Evolutionary conservation across 164 flowering plant species (phyloP), one percentile per base, ranked within the genome.

Genomic region (Tetrastigma voinierianum): DNA sequence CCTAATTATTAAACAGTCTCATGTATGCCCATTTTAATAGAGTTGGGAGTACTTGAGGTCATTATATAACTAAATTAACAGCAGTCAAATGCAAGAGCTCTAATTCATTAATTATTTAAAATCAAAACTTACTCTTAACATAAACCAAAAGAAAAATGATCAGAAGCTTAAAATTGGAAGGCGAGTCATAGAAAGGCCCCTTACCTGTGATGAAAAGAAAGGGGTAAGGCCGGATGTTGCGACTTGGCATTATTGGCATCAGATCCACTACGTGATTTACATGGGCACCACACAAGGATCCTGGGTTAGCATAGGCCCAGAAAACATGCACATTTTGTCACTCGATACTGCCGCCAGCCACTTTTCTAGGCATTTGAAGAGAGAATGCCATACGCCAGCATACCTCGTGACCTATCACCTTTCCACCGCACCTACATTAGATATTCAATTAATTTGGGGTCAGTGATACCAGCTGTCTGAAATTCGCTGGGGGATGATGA

Each of bases 261-360:
- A 24, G 87, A 66, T 21, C 67, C 47, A 65, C 59, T 61, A 18
- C 59, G 71, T 18, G 81, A 25, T 44, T 59, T 76, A n/a, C n/a
- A n/a, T n/a, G n/a, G n/a, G 87, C 90, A 66, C 51, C 76, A 23
- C 69, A 80, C n/a, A 67, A 70, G 59, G 77, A 77, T 19, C 75
- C 83, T 52, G 81, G 45, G 75, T 83, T 84, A 62, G 83, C 81
- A 91, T 94, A 51, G 91, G 87, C 75, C 80, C 74, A 67, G n/a
- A 94, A 94, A 24, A 94, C 95, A 78, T 94, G 98, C 51, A 91
- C 88, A 17, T 97, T 94, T 94, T 94, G 78, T 94, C 95, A 77
- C 98, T 94, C 25, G 97, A 94, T 21, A 91, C 98, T 46, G n/a
- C n/a, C n/a, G 96, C 97, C 54, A 94, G 78, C 98, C 97, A 91